Evolutionary conservation across 2,329 filamentous ascomycete genomes (phyloP).

Genomic region (Cadophora gregata): DNA sequence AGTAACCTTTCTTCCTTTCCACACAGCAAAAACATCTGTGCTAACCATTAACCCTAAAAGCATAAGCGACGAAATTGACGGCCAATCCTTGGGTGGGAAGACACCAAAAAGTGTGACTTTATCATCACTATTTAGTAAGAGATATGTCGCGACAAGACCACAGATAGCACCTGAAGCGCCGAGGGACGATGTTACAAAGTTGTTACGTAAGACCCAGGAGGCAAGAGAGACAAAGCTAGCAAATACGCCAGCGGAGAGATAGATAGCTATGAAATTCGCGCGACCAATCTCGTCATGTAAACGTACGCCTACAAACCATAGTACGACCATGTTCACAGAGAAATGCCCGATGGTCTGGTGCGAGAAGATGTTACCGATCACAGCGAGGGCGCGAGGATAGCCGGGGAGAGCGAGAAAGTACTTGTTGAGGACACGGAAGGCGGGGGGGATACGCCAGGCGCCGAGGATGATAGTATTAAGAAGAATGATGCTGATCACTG

Average conservation of each 20-base stretch:
- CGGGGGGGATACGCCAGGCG: constrained; percentile 67
- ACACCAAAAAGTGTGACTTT: constrained; percentile 60
- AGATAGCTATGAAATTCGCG: constrained; percentile 72
- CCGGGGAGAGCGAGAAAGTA: constrained; percentile 71
- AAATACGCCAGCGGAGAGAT: constrained; percentile 62
- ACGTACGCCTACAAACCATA: constrained; percentile 70
- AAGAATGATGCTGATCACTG: constrained; percentile 66
- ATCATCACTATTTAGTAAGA: constrained; percentile 62
- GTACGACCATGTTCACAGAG: constrained; percentile 65
- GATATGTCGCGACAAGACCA: constrained; percentile 66
- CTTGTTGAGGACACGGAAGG: constrained; percentile 71
- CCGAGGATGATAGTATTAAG: constrained; percentile 62
- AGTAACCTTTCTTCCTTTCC: constrained; percentile 19
- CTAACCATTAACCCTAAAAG: constrained; percentile 60
- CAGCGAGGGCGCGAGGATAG: constrained; percentile 64
- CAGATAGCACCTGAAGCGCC: constrained; percentile 72
- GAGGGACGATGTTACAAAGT: constrained; percentile 56
- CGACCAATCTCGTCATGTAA: constrained; percentile 75
- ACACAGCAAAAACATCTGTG: constrained; percentile 53
- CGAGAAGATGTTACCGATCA: constrained; percentile 71
- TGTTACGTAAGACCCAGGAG: constrained; percentile 47
- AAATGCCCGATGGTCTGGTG: constrained; percentile 70
- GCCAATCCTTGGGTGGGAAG: constrained; percentile 58
- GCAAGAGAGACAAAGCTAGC: constrained; percentile 64
- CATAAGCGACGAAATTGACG: constrained; percentile 59